Evolutionary conservation across 176 grass and related monocot genomes (phyloP), one percentile per base, ranked within the genome.

Genomic region (Musa troglodytarum): DNA sequence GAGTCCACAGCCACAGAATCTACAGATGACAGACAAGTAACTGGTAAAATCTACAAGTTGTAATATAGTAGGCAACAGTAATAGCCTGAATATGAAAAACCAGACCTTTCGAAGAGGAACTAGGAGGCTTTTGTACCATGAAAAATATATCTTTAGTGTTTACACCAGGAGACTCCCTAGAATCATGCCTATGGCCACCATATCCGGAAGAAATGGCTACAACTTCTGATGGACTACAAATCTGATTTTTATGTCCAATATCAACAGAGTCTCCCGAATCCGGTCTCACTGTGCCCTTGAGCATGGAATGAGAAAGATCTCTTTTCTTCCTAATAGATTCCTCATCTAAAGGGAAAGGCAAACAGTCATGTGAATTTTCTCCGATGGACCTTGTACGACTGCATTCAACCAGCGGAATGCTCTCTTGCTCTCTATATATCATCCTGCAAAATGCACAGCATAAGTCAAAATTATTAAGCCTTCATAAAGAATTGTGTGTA

Each of bases 291-390:
- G 82, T n/a, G 10, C 68, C 83, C 57, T 84, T 86, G 74, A 53
- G 80, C 49, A 79, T 73, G 74, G 79, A 65, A 71, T 82, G 26
- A 86, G 68, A 82, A 74, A 59, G 67, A 59, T 4, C 74, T 59
- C 79, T 86, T 71, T 91, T 84, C 50, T 99, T 90, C 75, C 67
- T 82, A 84, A 69, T 81, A 54, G 88, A 75, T 13, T 87, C 86
- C 21, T 84, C 81, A 73, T 99, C 95, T 78, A 94, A 85, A 82
- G 84, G 86, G 57, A 99, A 99, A 82, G 90, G 90, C 84, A 99
- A 86, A 75, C 79, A 83, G 53, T 99, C 95, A 78, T 94, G 90
- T 75, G 86, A 94, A 81, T 81, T 91, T 88, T 87, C 87, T 66
- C 75, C 81, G 52, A 75, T 77, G 63, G 80, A 76, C 73, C 90